Conservation (phyloP, 257 asterid species). For the Agastache rugosa region DNA sequence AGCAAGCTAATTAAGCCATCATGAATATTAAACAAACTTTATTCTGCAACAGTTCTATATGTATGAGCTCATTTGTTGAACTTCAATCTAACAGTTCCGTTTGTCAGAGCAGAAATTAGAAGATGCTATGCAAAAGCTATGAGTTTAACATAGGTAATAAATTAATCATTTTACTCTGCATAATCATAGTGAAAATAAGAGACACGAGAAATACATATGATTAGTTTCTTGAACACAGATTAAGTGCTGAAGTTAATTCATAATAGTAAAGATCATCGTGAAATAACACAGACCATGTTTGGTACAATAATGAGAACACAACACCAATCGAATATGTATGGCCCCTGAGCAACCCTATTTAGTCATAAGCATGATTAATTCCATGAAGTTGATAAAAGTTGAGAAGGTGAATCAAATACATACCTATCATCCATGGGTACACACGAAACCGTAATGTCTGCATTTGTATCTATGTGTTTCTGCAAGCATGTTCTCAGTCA, state of each 20-base stretch:
- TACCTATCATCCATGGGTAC: constrained; percentile 94
- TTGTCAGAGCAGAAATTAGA: not conserved
- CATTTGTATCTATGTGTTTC: constrained; percentile 89
- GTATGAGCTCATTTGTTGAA: not conserved
- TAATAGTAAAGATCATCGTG: not conserved
- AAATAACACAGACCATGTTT: not conserved
- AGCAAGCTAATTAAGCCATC: constrained; percentile 10
- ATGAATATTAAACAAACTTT: not conserved
- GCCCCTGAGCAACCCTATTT: not conserved
- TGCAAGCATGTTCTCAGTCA: constrained; percentile 47
- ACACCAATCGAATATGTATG: not conserved
- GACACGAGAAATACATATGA: not conserved
- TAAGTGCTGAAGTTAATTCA: too few relatives aligned
- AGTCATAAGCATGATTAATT: not conserved
- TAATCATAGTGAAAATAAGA: not conserved
- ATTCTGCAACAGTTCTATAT: constrained; percentile 9
- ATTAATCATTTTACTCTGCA: not conserved
- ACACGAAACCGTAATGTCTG: constrained; percentile 95
- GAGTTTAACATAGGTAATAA: not conserved
- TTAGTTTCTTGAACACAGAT: not conserved
- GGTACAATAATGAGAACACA: not conserved
- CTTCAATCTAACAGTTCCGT: not conserved
- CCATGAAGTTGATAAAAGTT: not conserved
- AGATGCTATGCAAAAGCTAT: not conserved
- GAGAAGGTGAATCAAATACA: constrained; percentile 23